Conservation (phyloP, 169 alveolate species). For the Plasmodium ovale region DNA sequence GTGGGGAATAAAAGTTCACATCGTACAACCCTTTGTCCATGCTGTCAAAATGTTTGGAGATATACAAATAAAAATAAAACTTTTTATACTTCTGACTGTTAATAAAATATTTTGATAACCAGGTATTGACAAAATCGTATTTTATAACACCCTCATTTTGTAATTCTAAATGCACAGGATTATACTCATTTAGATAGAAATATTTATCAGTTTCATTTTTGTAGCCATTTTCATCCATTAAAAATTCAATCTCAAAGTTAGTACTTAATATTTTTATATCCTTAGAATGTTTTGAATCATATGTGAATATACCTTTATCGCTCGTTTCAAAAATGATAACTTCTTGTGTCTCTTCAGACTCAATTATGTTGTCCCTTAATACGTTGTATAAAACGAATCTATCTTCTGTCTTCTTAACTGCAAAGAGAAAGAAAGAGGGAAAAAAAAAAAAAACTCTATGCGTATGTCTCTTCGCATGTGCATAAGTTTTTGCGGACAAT, state of each 20-base stretch:
- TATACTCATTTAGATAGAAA: slow-evolving; percentile 23
- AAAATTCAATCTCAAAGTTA: slow-evolving; percentile 48
- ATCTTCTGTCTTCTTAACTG: slow-evolving; percentile 34
- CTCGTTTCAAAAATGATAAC: slow-evolving; percentile 40
- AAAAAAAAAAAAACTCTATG: too few species aligned
- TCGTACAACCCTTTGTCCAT: slow-evolving; percentile 5
- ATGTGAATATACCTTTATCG: slow-evolving; percentile 32
- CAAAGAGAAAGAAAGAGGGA: slow-evolving; percentile 5
- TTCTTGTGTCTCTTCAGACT: slow-evolving; percentile 18
- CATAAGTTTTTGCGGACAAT: too few species aligned
- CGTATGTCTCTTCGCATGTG: too few species aligned
- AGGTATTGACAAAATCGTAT: slow-evolving; percentile 23
- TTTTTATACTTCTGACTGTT: slow-evolving; percentile 8
- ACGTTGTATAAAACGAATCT: slow-evolving; percentile 29
- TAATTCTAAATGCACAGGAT: slow-evolving; percentile 46
- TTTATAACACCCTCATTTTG: slow-evolving; percentile 57
- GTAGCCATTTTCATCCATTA: slow-evolving; percentile 30
- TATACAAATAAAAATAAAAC: slow-evolving; percentile 39
- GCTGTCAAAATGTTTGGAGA: background rate
- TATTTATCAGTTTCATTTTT: slow-evolving; percentile 15
- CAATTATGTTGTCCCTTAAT: slow-evolving; percentile 49
- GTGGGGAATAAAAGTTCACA: slow-evolving; percentile 3
- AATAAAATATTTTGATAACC: slow-evolving; percentile 49
- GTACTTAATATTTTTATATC: slow-evolving; percentile 33
- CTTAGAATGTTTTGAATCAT: slow-evolving; percentile 48